Evolutionary conservation across 495 filamentous ascomycete genomes (phyloP), one percentile per base, ranked within the genome.

Genomic region (Penicillium cataractarum): DNA sequence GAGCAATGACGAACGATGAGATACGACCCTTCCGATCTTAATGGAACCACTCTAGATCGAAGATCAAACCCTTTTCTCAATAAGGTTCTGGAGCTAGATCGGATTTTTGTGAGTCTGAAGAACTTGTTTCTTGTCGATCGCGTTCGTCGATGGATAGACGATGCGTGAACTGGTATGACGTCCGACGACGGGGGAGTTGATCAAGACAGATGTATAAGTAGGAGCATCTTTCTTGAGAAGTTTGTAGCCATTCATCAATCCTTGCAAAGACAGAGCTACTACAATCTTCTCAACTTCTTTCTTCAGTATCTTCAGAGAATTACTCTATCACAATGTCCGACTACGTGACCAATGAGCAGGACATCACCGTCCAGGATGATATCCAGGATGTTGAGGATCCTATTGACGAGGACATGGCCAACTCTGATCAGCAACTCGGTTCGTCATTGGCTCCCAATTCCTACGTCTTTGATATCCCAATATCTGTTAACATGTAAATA

Each of bases 351-450:
- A 19, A 35, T 7, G 29, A 33, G 4, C 29, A 54, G 51, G 31
- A 37, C 17, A 24, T 54, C 27, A 29, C 51, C 31, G 31, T 54
- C 29, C 51, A 54, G 31, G 51, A 54, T 31, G 51, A 54, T 9
- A 32, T 22, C 10, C n/a, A 54, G 7, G 31, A 54, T n/a, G 51
- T 37, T 9, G 51, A 54, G 31, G 51, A 54, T 27, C 31, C 31
- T 12, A 22, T 54, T 21, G 51, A 54, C 21, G 51, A 54, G n/a
- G 24, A 8, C 32, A 7, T 54, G 21, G 51, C 51, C 19, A n/a
- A 54, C 31, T 27, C 51, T 17, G 51, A 54, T 27, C n/a, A 54
- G 31, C 51, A 54, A 19, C 51, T 54, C 13, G 51, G 51, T 54
- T 13, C 21, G 51, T 54, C 13, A 22, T 1, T 8, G 1, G n/a